These are phyloP conservation scores for Boletellus ananiceps DNA, from an alignment of 768 basidiomycete genomes.

Conservation along the genomic window DNA sequence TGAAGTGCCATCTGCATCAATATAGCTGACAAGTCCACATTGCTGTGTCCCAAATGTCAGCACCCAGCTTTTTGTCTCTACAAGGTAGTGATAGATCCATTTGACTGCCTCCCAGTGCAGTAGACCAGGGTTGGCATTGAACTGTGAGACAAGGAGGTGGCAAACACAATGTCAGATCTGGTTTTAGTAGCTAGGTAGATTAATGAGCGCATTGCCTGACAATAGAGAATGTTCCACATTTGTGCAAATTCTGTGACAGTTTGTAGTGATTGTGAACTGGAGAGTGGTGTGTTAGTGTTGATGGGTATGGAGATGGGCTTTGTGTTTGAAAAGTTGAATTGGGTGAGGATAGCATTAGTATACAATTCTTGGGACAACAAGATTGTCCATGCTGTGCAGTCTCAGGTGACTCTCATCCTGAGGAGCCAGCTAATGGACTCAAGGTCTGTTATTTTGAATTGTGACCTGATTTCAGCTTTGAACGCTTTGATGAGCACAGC, in stretches of 20 bases:
- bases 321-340: not conserved
- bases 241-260: not conserved
- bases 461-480: too few species aligned
- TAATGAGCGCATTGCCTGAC: not conserved
- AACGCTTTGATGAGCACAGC: too few species aligned
- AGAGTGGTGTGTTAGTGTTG: not conserved
- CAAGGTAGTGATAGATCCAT: slow-evolving; percentile 13
- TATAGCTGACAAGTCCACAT: not conserved
- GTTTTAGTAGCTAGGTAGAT: not conserved
- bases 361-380: not conserved
- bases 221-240: not conserved
- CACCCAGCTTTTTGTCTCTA: not conserved
- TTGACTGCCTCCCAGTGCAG: not conserved
- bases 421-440: too few species aligned
- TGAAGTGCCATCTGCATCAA: not conserved
- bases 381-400: not conserved
- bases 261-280: not conserved
- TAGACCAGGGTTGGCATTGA: not conserved
- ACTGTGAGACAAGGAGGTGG: not conserved
- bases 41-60: not conserved
- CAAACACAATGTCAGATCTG: not conserved
- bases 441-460: too few species aligned
- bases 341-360: not conserved
- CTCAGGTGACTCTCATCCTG: not conserved
- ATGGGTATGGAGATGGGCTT: not conserved